Evolutionary conservation across 441 rosid species (phyloP), one percentile per base, ranked within the genome.

Genomic region (Mallotus japonicus): DNA sequence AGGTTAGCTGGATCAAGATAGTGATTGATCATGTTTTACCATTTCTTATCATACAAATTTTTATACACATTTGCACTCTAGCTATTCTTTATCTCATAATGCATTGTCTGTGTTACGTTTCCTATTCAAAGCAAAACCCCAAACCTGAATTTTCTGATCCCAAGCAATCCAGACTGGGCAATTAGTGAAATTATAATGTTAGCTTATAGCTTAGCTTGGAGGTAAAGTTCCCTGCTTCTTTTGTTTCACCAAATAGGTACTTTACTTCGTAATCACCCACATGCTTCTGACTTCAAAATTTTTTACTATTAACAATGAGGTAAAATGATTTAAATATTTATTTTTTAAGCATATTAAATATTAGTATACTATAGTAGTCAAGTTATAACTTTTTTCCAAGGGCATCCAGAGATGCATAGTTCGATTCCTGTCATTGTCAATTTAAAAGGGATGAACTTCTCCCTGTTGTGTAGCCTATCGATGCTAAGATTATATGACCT

Each of bases 1-100:
- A 70, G 78, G 67, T 75, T 82, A 76, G 51, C 81, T 65, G 73
- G 56, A 69, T 74, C 70, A 59, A 60, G 86, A 83, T 53, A 70
- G 85, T 78, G 86, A 85, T 83, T 78, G 82, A 73, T 77, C 84
- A 85, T 75, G 56, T 22, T 47, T 66, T 65, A 54, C 56, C 51
- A 15, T 5, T 10, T 53, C 5, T 54, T 54, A n/a, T n/a, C 8
- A 5, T 8, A 11, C 17, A n/a, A 4, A 8, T 5, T 54, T 54
- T 4, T 50, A 50, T 50, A 50, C 13, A 4, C 13, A 50, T 15
- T 11, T 50, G 17, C 17, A 12, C 55, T 9, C 17, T 12, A 9
- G 11, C 11, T 49, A 13, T 9, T 50, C 17, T 50, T 54, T 17
- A 58, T 63, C 28, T 54, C 15, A 24, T 59, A 22, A 50, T 67